Evolutionary conservation across 2,329 filamentous ascomycete species (phyloP), one percentile per base, ranked within the genome.

Genomic region (Metarhizium brunneum): DNA sequence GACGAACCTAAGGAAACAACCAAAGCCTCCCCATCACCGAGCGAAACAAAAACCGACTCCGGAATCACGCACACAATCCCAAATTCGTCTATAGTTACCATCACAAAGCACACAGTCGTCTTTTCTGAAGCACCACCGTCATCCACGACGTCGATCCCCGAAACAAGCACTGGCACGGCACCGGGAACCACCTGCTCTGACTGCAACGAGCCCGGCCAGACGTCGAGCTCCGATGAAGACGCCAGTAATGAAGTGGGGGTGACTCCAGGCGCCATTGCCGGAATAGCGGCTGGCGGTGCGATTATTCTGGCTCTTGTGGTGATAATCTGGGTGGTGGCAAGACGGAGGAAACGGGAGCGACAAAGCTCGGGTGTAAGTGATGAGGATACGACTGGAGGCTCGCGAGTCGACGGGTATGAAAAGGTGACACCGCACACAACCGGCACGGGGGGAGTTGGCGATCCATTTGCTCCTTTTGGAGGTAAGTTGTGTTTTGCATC

Each of bases 401-500:
- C 47, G 14, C 30, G 32, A 11, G 14, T 38, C 4, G 36, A 54
- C 10, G 30, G 48, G 7, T 56, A n/a, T 47, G 56, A 57, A 20
- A 57, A 57, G 29, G 58, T 64, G 51, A 64, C 65, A 38, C 57
- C 64, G 25, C 64, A 68, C 38, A 65, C 64, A 10, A 64, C 63
- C 1, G 60, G 62, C 7, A 65, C 57, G 16, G 47, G 6, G 35
- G 51, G 7, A 32, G 11, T 29, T 20, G 55, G 58, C 47, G 73
- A 75, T 53, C 68, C 73, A 2, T 76, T 77, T 62, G 73, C 71
- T 2, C 68, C 72, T 11, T 76, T 76, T 65, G 73, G 74, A 68
- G 75, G 76, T 76, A 62, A 63, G 67, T 58, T 43, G 49, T n/a
- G 42, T 11, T 43, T 25, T 53, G 36, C 45, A 35, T 56, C 14